Percentiles rank a stretch among this genome's conserved stretches.
Evolutionary conservation across 345 rosid genomes (phyloP).

Genomic region (Euphorbia tirucalli): DNA sequence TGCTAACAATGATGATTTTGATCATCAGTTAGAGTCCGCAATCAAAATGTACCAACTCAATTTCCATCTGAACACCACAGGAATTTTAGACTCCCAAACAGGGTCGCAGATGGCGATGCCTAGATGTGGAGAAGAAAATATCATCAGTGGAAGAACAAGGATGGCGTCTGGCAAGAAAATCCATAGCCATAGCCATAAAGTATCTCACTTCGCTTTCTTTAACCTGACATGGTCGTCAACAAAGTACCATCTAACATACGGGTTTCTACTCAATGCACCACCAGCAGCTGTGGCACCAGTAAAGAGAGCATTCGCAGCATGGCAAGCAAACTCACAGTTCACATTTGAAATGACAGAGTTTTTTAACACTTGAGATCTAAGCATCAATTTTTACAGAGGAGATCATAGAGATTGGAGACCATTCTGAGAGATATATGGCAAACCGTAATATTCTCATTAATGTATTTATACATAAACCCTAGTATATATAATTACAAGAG

Average conservation of each 20-base stretch:
- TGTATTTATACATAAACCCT: too few relatives aligned
- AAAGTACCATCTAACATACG: slow-evolving; percentile 29
- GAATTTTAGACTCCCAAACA: slow-evolving; percentile 22
- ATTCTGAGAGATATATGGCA: too few relatives aligned
- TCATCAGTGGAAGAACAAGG: slow-evolving; percentile 27
- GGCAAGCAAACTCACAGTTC: slow-evolving; percentile 17
- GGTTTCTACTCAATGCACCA: not conserved
- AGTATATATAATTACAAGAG: too few relatives aligned
- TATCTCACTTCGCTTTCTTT: too few relatives aligned
- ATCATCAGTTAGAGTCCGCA: slow-evolving; percentile 29
- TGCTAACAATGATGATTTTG: slow-evolving; percentile 21
- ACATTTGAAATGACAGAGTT: not conserved
- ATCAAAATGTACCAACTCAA: slow-evolving; percentile 33
- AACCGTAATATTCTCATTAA: too few relatives aligned
- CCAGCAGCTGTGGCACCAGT: not conserved
- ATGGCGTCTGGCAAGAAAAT: too few relatives aligned
- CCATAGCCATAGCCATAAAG: too few relatives aligned
- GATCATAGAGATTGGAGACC: slow-evolving; percentile 23
- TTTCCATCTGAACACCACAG: slow-evolving; percentile 22
- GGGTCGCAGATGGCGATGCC: slow-evolving; percentile 25
- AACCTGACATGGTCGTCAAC: slow-evolving; percentile 29
- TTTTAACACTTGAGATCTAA: slow-evolving; percentile 17
- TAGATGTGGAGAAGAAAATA: slow-evolving; percentile 36
- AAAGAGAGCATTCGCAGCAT: slow-evolving; percentile 23
- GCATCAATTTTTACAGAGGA: slow-evolving; percentile 18